Conservation (phyloP, 1,284 basidiomycete species). For the Ceratobasidium sp. region DNA sequence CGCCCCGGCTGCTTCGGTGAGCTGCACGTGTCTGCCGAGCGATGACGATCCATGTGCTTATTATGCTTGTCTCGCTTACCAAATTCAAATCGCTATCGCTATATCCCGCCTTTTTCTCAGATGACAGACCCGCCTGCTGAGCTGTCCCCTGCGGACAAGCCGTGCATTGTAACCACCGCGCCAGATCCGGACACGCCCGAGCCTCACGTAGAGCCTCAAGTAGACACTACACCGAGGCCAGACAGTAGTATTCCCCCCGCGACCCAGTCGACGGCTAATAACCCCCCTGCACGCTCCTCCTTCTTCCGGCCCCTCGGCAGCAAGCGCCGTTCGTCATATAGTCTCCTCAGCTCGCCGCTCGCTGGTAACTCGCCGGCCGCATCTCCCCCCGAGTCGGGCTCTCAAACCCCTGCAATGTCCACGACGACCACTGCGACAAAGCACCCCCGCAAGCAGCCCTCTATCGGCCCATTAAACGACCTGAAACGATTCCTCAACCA, state of each 20-base stretch:
- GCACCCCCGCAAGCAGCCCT: slow-evolving; percentile 36
- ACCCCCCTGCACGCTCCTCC: slow-evolving; percentile 14
- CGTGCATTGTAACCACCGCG: neutral
- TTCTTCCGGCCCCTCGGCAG: slow-evolving; percentile 34
- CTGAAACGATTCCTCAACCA: slow-evolving; percentile 91
- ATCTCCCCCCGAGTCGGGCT: slow-evolving; percentile 32
- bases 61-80: slow-evolving; percentile 21
- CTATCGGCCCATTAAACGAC: slow-evolving; percentile 75
- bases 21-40: slow-evolving; percentile 30
- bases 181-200: neutral
- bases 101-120: slow-evolving; percentile 26
- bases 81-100: slow-evolving; percentile 24
- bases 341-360: slow-evolving; percentile 26
- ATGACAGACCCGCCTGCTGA: slow-evolving; percentile 15
- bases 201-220: neutral
- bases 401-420: slow-evolving; percentile 32
- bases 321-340: slow-evolving; percentile 35
- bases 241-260: neutral
- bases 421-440: slow-evolving; percentile 15
- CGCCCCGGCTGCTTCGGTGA: slow-evolving; percentile 3
- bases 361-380: slow-evolving; percentile 29
- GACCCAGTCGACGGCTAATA: neutral
- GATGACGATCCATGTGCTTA: slow-evolving; percentile 32
- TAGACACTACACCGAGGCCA: neutral
- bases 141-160: neutral